A percentile compares a stretch with the other conserved stretches of the same genome.
Conservation (phyloP, 2,329 filamentous ascomycete species). For the Akanthomyces dipterigenus region DNA sequence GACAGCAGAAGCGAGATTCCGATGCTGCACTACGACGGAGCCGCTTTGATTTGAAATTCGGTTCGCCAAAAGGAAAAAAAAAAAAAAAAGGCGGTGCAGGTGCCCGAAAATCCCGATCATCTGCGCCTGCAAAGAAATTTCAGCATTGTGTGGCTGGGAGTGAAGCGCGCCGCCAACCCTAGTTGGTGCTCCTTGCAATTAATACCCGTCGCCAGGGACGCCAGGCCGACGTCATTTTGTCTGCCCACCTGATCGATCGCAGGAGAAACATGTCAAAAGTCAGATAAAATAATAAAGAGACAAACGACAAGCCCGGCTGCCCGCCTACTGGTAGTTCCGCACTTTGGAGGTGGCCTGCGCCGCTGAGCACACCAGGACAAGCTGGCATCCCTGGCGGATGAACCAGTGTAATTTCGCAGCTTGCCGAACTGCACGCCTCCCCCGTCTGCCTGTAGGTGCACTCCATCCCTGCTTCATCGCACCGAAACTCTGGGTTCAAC, state of each 20-base stretch:
- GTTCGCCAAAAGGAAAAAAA: background rate
- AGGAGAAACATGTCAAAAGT: background rate
- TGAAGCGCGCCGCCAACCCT: background rate
- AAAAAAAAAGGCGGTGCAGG: background rate
- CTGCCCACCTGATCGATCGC: constrained; percentile 3
- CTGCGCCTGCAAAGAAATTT: no score
- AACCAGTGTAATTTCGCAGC: constrained; percentile 8
- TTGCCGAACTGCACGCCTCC: background rate
- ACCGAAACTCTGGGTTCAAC: background rate
- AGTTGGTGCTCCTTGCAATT: constrained; percentile 3
- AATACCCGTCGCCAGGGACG: constrained; percentile 5
- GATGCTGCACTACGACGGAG: background rate
- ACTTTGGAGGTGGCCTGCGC: background rate
- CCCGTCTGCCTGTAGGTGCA: no score
- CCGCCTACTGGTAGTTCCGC: background rate
- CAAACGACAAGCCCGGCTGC: background rate
- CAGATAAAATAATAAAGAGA: constrained; percentile 1
- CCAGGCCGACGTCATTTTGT: background rate
- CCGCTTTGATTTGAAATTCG: background rate
- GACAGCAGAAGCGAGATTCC: background rate
- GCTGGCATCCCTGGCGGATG: background rate
- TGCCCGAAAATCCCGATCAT: background rate
- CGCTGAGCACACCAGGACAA: background rate
- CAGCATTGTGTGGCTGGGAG: no score
- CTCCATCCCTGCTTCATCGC: background rate